Percentiles rank a stretch among this genome's conserved stretches.
These are phyloP conservation scores for Orbilia quercus DNA, from an alignment of 2,329 filamentous ascomycete species.

Conservation along the genomic window DNA sequence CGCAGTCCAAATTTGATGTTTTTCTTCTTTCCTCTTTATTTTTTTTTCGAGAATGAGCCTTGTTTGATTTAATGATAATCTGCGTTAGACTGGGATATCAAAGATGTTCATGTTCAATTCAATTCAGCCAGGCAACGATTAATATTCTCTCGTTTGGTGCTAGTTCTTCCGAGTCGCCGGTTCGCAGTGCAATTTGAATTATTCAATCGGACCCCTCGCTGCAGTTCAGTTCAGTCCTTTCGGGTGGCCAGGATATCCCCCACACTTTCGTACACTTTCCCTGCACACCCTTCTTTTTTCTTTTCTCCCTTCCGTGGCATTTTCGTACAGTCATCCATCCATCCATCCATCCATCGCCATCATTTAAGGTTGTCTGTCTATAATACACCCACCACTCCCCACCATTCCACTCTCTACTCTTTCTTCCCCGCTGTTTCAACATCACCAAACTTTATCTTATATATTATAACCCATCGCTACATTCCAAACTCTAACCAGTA, in stretches of 20 bases:
- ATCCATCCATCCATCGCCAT: constrained; percentile 40
- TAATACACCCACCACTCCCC: constrained; percentile 45
- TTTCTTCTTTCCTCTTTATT: not conserved
- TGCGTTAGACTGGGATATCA: too few species aligned
- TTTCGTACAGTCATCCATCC: constrained; percentile 40
- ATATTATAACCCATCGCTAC: constrained; percentile 20
- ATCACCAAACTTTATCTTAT: constrained; percentile 29
- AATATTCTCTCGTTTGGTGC: too few species aligned
- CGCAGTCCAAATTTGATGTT: constrained; percentile 24
- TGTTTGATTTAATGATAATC: constrained; percentile 39
- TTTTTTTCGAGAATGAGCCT: constrained; percentile 21
- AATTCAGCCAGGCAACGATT: constrained; percentile 11
- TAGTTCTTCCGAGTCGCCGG: constrained; percentile 30
- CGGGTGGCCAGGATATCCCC: constrained; percentile 44
- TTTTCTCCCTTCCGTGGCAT: constrained; percentile 41
- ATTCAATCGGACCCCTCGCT: constrained; percentile 10
- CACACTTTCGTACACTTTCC: constrained; percentile 26
- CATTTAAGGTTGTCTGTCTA: constrained; percentile 51
- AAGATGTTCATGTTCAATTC: constrained; percentile 19
- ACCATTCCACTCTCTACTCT: constrained; percentile 14
- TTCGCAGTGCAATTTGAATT: constrained; percentile 15
- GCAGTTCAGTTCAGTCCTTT: constrained; percentile 18
- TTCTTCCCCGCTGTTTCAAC: constrained; percentile 47
- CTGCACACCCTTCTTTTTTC: constrained; percentile 15
- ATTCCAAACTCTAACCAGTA: constrained; percentile 15